These are phyloP conservation scores for Diplocarpon mali DNA, from an alignment of 2,329 filamentous ascomycete species.

Conservation along the genomic window DNA sequence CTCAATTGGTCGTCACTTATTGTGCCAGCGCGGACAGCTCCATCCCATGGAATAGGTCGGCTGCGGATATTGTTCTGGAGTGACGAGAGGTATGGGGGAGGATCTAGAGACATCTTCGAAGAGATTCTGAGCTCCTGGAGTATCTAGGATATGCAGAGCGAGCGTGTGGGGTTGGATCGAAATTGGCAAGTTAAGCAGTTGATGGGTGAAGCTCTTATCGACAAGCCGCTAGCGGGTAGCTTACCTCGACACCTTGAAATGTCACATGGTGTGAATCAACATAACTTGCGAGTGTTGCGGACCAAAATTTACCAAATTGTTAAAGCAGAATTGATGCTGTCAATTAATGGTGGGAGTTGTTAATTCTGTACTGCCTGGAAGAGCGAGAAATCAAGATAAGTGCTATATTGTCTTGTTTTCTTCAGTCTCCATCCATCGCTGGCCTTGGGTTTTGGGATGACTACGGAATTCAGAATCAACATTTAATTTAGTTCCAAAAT, in stretches of 20 bases:
- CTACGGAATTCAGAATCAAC: no score
- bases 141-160: constrained; percentile 10
- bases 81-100: constrained; percentile 76
- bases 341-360: no score
- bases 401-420: no score
- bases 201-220: constrained; percentile 22
- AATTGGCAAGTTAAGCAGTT: constrained; percentile 7
- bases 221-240: constrained; percentile 13
- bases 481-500: no score
- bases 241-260: neutral
- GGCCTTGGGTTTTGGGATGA: no score
- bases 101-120: constrained; percentile 71
- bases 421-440: no score
- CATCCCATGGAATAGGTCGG: constrained; percentile 95
- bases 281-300: no score
- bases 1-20: constrained; percentile 89
- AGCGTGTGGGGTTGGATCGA: constrained; percentile 2
- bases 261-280: neutral
- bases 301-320: no score
- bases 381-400: no score
- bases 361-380: no score
- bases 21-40: constrained; percentile 83
- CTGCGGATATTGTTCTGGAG: constrained; percentile 96
- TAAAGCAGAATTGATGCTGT: no score
- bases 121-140: constrained; percentile 14